phyloP scores from a whole-genome alignment of 305 asterid species.

The Fraxinus nigra region DNA sequence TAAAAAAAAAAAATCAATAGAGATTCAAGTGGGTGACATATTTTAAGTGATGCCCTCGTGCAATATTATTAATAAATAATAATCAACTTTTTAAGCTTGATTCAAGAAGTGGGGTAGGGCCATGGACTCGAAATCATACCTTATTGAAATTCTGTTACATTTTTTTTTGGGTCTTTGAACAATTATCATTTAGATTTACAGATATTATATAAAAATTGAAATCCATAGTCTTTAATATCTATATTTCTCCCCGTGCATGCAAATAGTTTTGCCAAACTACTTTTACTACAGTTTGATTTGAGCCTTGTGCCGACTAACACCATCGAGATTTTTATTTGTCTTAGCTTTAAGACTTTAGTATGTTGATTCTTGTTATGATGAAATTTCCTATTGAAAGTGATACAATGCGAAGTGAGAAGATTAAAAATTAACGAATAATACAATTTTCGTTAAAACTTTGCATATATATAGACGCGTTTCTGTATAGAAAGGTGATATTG shows the following conservation, averaged over 20 bases:
- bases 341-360: neutral
- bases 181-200: neutral
- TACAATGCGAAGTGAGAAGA: neutral
- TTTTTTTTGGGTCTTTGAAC: neutral
- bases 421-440: too few species aligned
- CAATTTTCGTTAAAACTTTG: neutral
- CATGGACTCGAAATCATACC: neutral
- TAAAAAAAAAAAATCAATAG: neutral
- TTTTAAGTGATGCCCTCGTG: constrained; percentile 30
- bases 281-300: neutral
- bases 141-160: neutral
- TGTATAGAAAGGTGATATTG: neutral
- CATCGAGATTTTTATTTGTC: neutral
- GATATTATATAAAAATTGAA: neutral
- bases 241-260: neutral
- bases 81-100: neutral
- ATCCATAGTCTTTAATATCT: neutral
- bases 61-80: constrained; percentile 20
- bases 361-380: neutral
- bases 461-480: neutral
- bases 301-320: neutral
- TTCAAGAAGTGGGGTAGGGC: neutral
- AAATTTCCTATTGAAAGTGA: neutral
- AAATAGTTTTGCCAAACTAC: neutral
- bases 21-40: constrained; percentile 23